Evolutionary conservation across 495 filamentous ascomycete species (phyloP).

Genomic region (Lophium mytilinum): DNA sequence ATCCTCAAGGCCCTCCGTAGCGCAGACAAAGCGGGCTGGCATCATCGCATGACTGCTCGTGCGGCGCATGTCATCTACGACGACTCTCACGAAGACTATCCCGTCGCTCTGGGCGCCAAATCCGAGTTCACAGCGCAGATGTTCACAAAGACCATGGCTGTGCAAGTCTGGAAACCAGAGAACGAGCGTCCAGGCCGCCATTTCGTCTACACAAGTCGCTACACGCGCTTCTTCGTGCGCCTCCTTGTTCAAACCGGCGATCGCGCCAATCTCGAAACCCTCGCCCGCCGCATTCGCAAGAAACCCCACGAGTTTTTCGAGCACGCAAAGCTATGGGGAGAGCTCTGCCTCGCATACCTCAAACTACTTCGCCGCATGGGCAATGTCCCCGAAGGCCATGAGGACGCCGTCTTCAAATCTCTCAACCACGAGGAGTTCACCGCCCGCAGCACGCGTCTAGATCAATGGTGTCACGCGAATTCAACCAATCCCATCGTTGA

Average conservation of each 20-base stretch:
- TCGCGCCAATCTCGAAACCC: slow-evolving; percentile 64
- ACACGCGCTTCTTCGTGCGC: slow-evolving; percentile 70
- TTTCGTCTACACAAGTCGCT: slow-evolving; percentile 87
- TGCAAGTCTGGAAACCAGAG: slow-evolving; percentile 95
- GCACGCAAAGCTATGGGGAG: slow-evolving; percentile 78
- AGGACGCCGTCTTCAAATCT: slow-evolving; percentile 75
- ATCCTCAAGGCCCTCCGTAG: slow-evolving; percentile 66
- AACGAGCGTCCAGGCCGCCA: slow-evolving; percentile 85
- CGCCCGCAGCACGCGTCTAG: slow-evolving; percentile 44
- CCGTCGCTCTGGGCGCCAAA: slow-evolving; percentile 56
- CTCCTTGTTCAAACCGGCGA: slow-evolving; percentile 73
- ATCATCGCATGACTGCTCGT: slow-evolving; percentile 83
- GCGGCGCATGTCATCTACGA: slow-evolving; percentile 69
- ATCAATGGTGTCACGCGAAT: slow-evolving; percentile 41
- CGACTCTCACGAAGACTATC: slow-evolving; percentile 37
- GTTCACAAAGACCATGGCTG: slow-evolving; percentile 88
- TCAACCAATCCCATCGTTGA: slow-evolving; percentile 47
- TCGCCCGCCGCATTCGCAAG: slow-evolving; percentile 75
- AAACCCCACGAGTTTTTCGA: slow-evolving; percentile 77
- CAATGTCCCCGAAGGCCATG: slow-evolving; percentile 53
- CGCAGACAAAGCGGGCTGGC: slow-evolving; percentile 93
- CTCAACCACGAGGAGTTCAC: slow-evolving; percentile 75
- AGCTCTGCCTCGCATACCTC: slow-evolving; percentile 65
- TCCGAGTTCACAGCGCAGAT: slow-evolving; percentile 74
- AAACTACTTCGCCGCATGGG: slow-evolving; percentile 64